Conservation (phyloP, 1,284 basidiomycete species). For the Termitomyces sp. region DNA sequence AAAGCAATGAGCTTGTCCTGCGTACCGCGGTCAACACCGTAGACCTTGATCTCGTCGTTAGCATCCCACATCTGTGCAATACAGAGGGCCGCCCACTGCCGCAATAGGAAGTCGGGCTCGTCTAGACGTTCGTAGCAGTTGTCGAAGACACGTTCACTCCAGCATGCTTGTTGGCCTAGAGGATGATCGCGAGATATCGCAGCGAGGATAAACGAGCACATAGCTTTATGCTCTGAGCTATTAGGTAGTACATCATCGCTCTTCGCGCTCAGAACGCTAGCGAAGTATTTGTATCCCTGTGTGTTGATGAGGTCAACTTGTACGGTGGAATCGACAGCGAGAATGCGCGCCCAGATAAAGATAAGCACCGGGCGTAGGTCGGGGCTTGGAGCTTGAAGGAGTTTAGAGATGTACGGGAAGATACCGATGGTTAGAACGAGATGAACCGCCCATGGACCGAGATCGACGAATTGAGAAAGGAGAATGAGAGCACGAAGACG, state of each 20-base stretch:
- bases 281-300: slow-evolving; percentile 87
- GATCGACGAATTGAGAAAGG: slow-evolving; percentile 96
- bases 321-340: slow-evolving; percentile 92
- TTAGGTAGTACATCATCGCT: slow-evolving; percentile 78
- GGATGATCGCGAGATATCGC: slow-evolving; percentile 88
- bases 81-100: slow-evolving; percentile 93
- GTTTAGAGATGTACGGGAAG: slow-evolving; percentile 97
- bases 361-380: slow-evolving; percentile 98
- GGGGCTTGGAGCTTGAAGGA: slow-evolving; percentile 90
- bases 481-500: slow-evolving; percentile 92
- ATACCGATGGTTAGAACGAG: slow-evolving; percentile 97
- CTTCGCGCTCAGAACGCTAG: slow-evolving; percentile 67
- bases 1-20: slow-evolving; percentile 85
- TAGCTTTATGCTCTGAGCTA: slow-evolving; percentile 93
- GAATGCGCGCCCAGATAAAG: slow-evolving; percentile 98
- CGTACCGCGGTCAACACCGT: slow-evolving; percentile 77
- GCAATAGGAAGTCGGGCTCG: slow-evolving; percentile 85
- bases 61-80: slow-evolving; percentile 95
- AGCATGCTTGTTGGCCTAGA: slow-evolving; percentile 83
- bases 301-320: slow-evolving; percentile 87
- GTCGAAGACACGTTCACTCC: slow-evolving; percentile 84
- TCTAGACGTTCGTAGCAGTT: slow-evolving; percentile 86
- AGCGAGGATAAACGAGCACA: slow-evolving; percentile 98
- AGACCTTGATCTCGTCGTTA: slow-evolving; percentile 87
- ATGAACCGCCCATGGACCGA: slow-evolving; percentile 98